Conservation (phyloP, 495 filamentous ascomycete genomes). For the Xylaria longipes region DNA sequence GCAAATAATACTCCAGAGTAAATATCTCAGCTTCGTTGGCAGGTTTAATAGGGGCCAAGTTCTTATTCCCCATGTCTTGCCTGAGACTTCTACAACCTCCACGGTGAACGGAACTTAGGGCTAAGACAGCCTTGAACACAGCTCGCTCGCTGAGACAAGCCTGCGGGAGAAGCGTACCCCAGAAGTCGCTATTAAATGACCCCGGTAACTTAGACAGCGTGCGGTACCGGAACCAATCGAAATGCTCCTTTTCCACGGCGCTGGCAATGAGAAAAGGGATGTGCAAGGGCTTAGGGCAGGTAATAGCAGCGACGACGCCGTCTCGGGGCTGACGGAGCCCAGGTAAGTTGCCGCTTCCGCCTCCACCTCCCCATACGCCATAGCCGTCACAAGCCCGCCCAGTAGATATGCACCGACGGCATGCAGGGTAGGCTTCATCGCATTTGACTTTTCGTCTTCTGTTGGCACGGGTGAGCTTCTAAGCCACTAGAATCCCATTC, state of each 20-base stretch:
- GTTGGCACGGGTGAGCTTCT: background rate
- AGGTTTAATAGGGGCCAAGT: background rate
- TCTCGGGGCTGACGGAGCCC: background rate
- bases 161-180: background rate
- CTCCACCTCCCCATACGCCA: constrained; percentile 1
- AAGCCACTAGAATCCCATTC: background rate
- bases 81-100: background rate
- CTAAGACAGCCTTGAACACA: background rate
- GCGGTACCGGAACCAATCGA: constrained; percentile 1
- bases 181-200: constrained; percentile 2
- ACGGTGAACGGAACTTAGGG: background rate
- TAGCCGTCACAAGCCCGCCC: background rate
- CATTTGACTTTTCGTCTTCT: constrained; percentile 7
- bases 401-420: background rate
- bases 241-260: background rate
- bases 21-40: background rate
- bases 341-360: background rate
- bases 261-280: background rate
- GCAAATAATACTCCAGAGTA: background rate
- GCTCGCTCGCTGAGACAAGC: background rate
- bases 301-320: background rate
- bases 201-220: background rate
- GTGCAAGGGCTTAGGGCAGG: background rate
- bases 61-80: background rate
- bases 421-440: background rate